phyloP scores from a whole-genome alignment of 179 eudicot genomes.

The Patellifolia procumbens region DNA sequence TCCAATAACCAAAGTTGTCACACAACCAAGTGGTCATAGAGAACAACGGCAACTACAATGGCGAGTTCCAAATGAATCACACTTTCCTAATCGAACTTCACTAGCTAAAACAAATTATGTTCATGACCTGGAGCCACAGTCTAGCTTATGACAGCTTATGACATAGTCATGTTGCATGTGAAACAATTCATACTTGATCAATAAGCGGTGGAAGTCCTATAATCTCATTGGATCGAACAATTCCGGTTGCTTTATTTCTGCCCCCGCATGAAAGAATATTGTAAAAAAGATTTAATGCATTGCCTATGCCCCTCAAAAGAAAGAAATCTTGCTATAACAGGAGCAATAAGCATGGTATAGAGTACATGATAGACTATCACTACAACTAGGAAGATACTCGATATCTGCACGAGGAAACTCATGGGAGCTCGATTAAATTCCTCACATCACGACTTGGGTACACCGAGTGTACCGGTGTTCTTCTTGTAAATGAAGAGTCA shows the following conservation, averaged over 20 bases:
- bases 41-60: background rate
- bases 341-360: background rate
- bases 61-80: background rate
- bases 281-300: too few species aligned
- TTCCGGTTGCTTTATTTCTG: too few species aligned
- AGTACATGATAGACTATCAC: background rate
- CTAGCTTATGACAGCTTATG: background rate
- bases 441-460: too few species aligned
- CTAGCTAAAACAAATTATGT: background rate
- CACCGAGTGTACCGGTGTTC: too few species aligned
- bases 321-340: background rate
- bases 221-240: too few species aligned
- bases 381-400: background rate
- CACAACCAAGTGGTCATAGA: background rate
- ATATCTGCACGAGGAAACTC: background rate
- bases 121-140: background rate
- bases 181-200: too few species aligned
- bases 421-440: background rate
- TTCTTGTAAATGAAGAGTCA: too few species aligned
- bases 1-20: background rate
- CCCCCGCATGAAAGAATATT: too few species aligned
- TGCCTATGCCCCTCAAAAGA: too few species aligned
- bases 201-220: too few species aligned
- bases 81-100: background rate
- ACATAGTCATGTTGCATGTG: background rate